Evolutionary conservation across 441 rosid genomes (phyloP).

Genomic region (Gossypium aridum): DNA sequence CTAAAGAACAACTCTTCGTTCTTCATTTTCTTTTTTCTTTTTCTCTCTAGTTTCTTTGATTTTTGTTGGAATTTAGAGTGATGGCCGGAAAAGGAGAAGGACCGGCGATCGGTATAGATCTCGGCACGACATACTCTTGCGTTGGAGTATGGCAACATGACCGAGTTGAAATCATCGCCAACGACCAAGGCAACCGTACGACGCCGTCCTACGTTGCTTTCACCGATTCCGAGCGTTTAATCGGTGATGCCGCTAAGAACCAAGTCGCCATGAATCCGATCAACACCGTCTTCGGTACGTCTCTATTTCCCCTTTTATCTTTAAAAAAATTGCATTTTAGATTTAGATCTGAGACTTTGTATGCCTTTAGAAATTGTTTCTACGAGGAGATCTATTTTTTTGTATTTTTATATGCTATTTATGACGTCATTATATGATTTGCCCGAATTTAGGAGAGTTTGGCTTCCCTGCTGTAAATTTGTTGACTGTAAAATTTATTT

Average conservation of each 20-base stretch:
- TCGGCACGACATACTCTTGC: slow-evolving; percentile 45
- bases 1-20: not conserved
- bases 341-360: not conserved
- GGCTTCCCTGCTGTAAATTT: not conserved
- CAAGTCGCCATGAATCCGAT: slow-evolving; percentile 51
- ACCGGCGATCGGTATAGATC: slow-evolving; percentile 48
- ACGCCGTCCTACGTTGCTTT: slow-evolving; percentile 45
- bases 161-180: slow-evolving; percentile 45
- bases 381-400: not conserved
- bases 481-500: not conserved
- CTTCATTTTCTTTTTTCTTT: not conserved
- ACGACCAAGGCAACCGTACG: slow-evolving; percentile 43
- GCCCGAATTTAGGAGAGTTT: not conserved
- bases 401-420: not conserved
- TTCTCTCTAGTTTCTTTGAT: not conserved
- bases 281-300: slow-evolving; percentile 46
- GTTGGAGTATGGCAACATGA: slow-evolving; percentile 54
- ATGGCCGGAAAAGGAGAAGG: slow-evolving; percentile 37
- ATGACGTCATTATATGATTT: not conserved
- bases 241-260: slow-evolving; percentile 48
- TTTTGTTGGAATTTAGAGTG: not conserved
- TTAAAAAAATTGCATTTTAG: not conserved
- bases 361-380: not conserved
- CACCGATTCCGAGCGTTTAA: slow-evolving; percentile 39
- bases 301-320: too few species aligned